Evolutionary conservation across 1,284 basidiomycete genomes (phyloP), one percentile per base, ranked within the genome.

Genomic region (Marasmius sp.): DNA sequence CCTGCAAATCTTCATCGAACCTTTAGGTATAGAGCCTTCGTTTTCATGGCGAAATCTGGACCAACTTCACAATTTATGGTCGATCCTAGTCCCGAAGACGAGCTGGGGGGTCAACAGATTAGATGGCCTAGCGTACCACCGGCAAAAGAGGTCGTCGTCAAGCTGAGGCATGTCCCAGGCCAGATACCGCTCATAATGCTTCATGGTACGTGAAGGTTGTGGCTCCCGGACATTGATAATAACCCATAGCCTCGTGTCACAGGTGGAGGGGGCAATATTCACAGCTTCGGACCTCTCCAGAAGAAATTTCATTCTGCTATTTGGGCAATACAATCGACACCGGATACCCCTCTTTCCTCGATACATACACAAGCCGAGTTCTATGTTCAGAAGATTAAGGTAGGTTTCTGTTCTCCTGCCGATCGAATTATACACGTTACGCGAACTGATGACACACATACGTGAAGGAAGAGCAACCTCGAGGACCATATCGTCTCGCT

Each of bases 401-500:
- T 43, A 43, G n/a, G 41, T 43, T 12, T 43, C 41, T 12, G 41
- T 12, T 3, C n/a, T n/a, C 2, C 11, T 65, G 51, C 50, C 60
- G 61, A 58, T 37, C 27, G 5, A 27, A 27, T 27, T 5, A 2
- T 27, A 27, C 27, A 27, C 27, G 27, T 43, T 43, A 3, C 41
- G 6, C 11, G n/a, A 12, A n/a, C 3, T 43, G n/a, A 43, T 41
- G 8, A 4, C 27, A 22, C 39, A 54, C 22, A 54, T 62, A 2
- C 43, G 51, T 8, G 54, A 12, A 39, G 41, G 41, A 43, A n/a
- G 59, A 60, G 55, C 18, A 55, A 27, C 61, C 66, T 1, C 50
- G 60, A 16, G 68, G 68, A 11, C 68, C 68, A 8, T 70, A 69
- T 60, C 63, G 66, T 20, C 37, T 70, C 41, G 67, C 61, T 1